Evolutionary conservation across 148 eudicot species (phyloP).

Genomic region (Rhododendron ovatum): DNA sequence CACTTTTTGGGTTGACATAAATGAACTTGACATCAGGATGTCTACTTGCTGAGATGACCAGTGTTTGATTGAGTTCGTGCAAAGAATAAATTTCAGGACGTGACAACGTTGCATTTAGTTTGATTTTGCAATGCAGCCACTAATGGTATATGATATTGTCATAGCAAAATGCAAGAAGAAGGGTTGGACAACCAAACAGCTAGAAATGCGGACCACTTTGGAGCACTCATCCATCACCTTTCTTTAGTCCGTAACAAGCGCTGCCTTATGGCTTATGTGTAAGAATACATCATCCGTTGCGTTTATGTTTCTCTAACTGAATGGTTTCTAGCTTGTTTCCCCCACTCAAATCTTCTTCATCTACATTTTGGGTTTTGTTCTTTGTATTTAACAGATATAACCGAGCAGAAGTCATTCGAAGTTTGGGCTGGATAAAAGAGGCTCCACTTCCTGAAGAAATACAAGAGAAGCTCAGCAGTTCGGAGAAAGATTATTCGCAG

Average conservation of each 20-base stretch:
- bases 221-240: slow-evolving; percentile 86
- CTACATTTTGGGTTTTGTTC: not conserved
- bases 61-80: not conserved
- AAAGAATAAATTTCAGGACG: not conserved
- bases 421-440: slow-evolving; percentile 69
- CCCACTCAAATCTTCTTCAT: not conserved
- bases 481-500: slow-evolving; percentile 76
- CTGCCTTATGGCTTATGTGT: slow-evolving; percentile 88
- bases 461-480: slow-evolving; percentile 67
- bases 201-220: slow-evolving; percentile 74
- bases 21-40: not conserved
- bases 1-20: not conserved
- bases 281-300: slow-evolving; percentile 15
- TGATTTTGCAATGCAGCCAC: not conserved
- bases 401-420: slow-evolving; percentile 70
- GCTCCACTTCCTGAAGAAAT: slow-evolving; percentile 73
- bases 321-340: not conserved
- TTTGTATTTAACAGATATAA: slow-evolving; percentile 45
- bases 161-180: slow-evolving; percentile 87
- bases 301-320: not conserved
- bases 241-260: slow-evolving; percentile 90
- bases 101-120: not conserved
- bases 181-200: slow-evolving; percentile 53
- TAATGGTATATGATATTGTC: slow-evolving; percentile 7
- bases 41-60: not conserved